phyloP scores from a whole-genome alignment of 331 rosid genomes.

The Prunus yedoensis region DNA sequence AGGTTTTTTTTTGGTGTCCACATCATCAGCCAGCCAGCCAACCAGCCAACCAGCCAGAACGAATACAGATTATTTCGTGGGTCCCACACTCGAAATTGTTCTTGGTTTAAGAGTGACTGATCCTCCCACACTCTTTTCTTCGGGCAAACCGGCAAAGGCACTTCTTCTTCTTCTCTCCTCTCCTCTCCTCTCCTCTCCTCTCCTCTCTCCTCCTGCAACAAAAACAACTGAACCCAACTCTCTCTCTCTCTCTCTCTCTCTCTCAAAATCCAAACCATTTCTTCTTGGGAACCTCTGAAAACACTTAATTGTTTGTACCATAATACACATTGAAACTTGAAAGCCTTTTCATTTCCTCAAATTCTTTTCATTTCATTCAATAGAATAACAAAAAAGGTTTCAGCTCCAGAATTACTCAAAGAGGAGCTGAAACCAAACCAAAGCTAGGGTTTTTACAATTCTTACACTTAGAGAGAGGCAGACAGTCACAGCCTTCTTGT shows the following conservation, averaged over 20 bases:
- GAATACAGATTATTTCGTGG: background rate
- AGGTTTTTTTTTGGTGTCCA: too few relatives aligned
- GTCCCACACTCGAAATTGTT: background rate
- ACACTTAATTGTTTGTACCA: background rate
- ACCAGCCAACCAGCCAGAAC: too few relatives aligned
- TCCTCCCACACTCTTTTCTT: background rate
- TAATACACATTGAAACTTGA: background rate
- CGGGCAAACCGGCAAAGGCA: background rate
- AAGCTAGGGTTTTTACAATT: background rate
- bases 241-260: background rate
- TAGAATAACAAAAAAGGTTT: background rate
- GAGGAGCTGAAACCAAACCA: slow-evolving; percentile 20
- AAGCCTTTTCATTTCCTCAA: background rate
- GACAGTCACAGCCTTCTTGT: background rate
- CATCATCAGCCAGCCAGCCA: too few relatives aligned
- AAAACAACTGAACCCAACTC: background rate
- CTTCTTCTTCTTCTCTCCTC: background rate
- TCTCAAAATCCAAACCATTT: background rate
- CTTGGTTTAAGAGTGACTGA: slow-evolving; percentile 8
- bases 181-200: background rate
- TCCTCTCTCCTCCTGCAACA: background rate
- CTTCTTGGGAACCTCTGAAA: background rate
- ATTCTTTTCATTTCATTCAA: background rate
- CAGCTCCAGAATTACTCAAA: slow-evolving; percentile 13
- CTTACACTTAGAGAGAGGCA: background rate